These are phyloP conservation scores for Psilocybe azurescens DNA, from an alignment of 768 basidiomycete species.

Conservation along the genomic window DNA sequence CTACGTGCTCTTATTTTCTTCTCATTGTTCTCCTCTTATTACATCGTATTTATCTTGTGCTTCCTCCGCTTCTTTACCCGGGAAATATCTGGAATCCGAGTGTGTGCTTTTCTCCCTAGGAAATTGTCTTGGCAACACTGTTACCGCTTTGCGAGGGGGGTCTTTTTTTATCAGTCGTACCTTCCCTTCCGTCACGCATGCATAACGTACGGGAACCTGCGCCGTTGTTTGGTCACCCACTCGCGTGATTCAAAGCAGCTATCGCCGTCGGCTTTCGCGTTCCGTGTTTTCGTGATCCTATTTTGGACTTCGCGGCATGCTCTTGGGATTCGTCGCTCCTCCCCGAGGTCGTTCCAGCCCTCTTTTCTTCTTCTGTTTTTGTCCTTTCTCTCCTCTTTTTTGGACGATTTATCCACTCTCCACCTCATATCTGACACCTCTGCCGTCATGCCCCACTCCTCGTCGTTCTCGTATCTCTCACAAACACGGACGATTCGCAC, in stretches of 20 bases:
- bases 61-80: conserved; percentile 1
- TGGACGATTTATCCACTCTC: not conserved
- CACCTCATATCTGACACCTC: not conserved
- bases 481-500: not conserved
- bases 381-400: not conserved
- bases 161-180: not conserved
- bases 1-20: conserved; percentile 5
- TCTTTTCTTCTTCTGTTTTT: not conserved
- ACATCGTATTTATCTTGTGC: conserved; percentile 10
- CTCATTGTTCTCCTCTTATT: not conserved
- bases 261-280: conserved; percentile 5
- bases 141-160: conserved; percentile 1
- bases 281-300: not conserved
- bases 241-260: not conserved
- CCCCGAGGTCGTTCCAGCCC: not conserved
- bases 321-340: conserved; percentile 1
- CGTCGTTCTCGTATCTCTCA: not conserved
- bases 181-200: not conserved
- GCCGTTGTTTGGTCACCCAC: not conserved
- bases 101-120: not conserved
- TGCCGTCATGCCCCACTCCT: not conserved
- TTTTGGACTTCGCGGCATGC: not conserved
- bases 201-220: not conserved
- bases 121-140: conserved; percentile 6
- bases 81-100: conserved; percentile 7